phyloP scores from a whole-genome alignment of 192 early-diverging fungal genomes.

The Coemansia sp. region DNA sequence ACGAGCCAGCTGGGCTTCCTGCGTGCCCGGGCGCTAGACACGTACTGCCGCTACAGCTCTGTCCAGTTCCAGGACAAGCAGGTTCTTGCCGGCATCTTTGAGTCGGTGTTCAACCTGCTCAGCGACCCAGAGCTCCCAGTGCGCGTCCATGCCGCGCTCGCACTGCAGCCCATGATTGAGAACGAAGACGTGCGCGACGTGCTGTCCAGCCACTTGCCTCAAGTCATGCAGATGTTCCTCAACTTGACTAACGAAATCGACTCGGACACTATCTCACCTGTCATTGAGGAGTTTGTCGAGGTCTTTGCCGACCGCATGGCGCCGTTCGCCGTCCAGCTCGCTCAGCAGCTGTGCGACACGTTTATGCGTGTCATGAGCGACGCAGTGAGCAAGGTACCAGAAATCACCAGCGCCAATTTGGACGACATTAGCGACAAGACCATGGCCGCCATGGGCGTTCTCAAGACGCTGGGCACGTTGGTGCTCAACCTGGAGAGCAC shows the following conservation, averaged over 20 bases:
- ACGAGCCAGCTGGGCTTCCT: constrained; percentile 81
- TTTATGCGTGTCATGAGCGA: constrained; percentile 88
- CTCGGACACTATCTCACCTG: constrained; percentile 82
- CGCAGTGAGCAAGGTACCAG: constrained; percentile 52
- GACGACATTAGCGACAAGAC: constrained; percentile 82
- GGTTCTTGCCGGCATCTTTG: constrained; percentile 63
- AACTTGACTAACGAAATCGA: constrained; percentile 92
- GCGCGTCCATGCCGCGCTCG: constrained; percentile 83
- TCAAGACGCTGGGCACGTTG: constrained; percentile 89
- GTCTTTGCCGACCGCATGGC: constrained; percentile 88
- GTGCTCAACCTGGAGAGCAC: constrained; percentile 85
- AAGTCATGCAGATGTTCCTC: constrained; percentile 88
- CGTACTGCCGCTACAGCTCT: constrained; percentile 61
- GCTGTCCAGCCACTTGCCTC: constrained; percentile 79
- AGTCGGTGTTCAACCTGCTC: constrained; percentile 59
- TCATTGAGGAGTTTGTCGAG: constrained; percentile 92
- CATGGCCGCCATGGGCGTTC: constrained; percentile 85
- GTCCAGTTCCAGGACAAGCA: constrained; percentile 66
- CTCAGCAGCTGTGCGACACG: constrained; percentile 82
- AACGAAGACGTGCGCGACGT: constrained; percentile 74
- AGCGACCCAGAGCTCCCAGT: constrained; percentile 86
- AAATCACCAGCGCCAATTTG: constrained; percentile 57
- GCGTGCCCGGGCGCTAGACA: constrained; percentile 72
- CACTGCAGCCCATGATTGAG: constrained; percentile 78
- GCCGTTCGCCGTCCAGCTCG: constrained; percentile 92